These are phyloP conservation scores for Puccinia polysora DNA, from an alignment of 1,284 basidiomycete genomes.

Conservation along the genomic window DNA sequence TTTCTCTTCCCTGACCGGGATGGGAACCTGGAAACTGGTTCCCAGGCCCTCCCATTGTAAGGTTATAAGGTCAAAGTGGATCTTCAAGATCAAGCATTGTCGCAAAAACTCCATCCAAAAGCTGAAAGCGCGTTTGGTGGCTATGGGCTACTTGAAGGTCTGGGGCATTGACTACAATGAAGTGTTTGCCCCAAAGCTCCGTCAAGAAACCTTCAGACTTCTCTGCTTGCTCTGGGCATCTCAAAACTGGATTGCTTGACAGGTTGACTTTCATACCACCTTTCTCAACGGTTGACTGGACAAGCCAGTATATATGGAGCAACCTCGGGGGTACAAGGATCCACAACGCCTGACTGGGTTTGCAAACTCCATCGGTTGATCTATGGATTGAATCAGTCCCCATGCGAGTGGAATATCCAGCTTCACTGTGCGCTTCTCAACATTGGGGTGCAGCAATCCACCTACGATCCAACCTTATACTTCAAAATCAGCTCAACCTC, in stretches of 20 bases:
- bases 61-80: background rate
- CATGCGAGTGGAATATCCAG: conserved; percentile 1
- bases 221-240: background rate
- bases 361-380: background rate
- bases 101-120: background rate
- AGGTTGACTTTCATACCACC: background rate
- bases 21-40: background rate
- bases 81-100: background rate
- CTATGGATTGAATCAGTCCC: conserved; percentile 37
- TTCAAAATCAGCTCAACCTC: background rate
- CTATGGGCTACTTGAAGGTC: background rate
- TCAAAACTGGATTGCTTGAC: background rate
- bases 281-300: background rate
- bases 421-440: background rate
- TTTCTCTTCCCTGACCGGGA: background rate
- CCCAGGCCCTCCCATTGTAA: background rate
- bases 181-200: background rate
- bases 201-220: background rate
- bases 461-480: background rate
- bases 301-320: background rate
- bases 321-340: background rate
- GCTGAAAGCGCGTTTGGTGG: background rate
- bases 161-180: background rate
- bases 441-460: background rate
- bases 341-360: background rate